These are phyloP conservation scores for Annulohypoxylon maeteangense DNA, from an alignment of 495 filamentous ascomycete species.

Conservation along the genomic window DNA sequence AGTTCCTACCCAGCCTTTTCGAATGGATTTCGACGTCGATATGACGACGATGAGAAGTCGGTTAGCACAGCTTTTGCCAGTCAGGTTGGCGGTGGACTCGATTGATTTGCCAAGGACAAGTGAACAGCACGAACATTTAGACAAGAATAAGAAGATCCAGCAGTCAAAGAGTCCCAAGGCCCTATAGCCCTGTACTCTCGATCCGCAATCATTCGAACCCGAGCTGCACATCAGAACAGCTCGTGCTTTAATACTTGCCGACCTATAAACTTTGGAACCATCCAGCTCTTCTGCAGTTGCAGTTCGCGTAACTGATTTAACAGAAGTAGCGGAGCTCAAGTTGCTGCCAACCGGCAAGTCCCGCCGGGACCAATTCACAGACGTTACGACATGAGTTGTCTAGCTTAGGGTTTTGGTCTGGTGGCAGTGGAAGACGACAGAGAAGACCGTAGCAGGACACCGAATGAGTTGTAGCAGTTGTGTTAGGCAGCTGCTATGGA, in stretches of 20 bases:
- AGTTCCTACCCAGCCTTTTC: constrained; percentile 64
- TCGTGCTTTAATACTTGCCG: constrained; percentile 26
- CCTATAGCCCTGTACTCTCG: constrained; percentile 6
- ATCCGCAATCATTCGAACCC: constrained; percentile 21
- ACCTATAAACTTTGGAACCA: constrained; percentile 19
- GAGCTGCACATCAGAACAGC: constrained; percentile 18
- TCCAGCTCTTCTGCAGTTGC: constrained; percentile 20
- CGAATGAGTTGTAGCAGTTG: neutral
- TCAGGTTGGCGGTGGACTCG: constrained; percentile 90
- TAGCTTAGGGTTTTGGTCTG: constrained; percentile 30
- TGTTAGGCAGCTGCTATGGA: neutral
- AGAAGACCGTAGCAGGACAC: constrained; percentile 3
- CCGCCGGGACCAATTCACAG: constrained; percentile 14
- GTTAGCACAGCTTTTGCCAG: constrained; percentile 96
- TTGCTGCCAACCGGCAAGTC: constrained; percentile 18
- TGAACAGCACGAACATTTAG: constrained; percentile 19
- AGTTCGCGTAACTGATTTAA: constrained; percentile 17
- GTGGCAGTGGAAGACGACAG: constrained; percentile 13
- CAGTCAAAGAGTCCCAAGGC: constrained; percentile 6
- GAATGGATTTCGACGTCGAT: constrained; percentile 82
- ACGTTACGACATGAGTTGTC: constrained; percentile 13
- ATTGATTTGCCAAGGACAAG: constrained; percentile 67
- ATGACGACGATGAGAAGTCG: constrained; percentile 94
- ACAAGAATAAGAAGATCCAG: constrained; percentile 12
- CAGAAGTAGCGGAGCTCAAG: constrained; percentile 7